Percentiles rank a stretch among this genome's conserved stretches.
phyloP scores from a whole-genome alignment of 768 basidiomycete genomes.

The Mycena rebaudengoi region DNA sequence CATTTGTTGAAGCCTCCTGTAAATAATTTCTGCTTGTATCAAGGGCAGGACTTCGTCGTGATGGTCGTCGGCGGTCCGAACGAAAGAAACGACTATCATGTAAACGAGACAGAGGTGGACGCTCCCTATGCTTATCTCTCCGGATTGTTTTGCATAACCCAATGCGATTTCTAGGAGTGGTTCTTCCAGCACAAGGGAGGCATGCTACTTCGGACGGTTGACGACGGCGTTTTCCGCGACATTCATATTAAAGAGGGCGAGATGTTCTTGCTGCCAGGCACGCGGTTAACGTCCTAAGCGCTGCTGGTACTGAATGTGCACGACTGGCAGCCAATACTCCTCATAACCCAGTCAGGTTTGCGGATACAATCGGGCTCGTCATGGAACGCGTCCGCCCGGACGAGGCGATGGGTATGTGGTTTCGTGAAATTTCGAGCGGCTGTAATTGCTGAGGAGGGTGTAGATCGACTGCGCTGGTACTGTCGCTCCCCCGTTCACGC shows the following conservation, averaged over 20 bases:
- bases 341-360: slow-evolving; percentile 93
- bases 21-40: slow-evolving; percentile 88
- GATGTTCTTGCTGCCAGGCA: slow-evolving; percentile 95
- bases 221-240: slow-evolving; percentile 82
- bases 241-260: slow-evolving; percentile 93
- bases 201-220: slow-evolving; percentile 90
- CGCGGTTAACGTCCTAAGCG: slow-evolving; percentile 23
- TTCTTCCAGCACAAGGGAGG: slow-evolving; percentile 96
- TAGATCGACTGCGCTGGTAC: slow-evolving; percentile 94
- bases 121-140: neutral
- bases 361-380: slow-evolving; percentile 91
- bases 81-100: slow-evolving; percentile 91
- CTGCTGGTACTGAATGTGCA: neutral
- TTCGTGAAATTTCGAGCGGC: neutral
- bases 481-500: slow-evolving; percentile 72
- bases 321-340: slow-evolving; percentile 84
- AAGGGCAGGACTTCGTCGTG: slow-evolving; percentile 87
- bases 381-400: slow-evolving; percentile 86
- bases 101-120: slow-evolving; percentile 91
- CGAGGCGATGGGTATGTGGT: slow-evolving; percentile 70
- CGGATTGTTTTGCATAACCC: neutral
- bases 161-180: slow-evolving; percentile 76
- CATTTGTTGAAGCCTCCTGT: slow-evolving; percentile 90
- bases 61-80: slow-evolving; percentile 98
- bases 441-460: neutral